Conservation (phyloP, 306 rosid species). For the Vigna hirtella region DNA sequence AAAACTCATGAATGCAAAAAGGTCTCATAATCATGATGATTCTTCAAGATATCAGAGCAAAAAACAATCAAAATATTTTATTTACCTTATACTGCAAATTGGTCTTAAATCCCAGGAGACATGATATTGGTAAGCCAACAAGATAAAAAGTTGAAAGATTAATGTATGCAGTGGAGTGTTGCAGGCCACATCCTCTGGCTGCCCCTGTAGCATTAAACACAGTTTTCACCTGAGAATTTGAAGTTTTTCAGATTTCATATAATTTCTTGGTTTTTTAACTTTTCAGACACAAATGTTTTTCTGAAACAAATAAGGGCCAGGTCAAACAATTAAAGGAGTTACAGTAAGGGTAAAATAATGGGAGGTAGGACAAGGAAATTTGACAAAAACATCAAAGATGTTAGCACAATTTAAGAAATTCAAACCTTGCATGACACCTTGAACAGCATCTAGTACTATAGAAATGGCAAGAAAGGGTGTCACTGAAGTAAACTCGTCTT, state of each 20-base stretch:
- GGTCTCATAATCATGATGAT: neutral
- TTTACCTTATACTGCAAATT: conserved; percentile 67
- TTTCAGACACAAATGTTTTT: neutral
- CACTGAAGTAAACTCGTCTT: conserved; percentile 69
- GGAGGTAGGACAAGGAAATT: neutral
- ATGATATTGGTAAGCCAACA: conserved; percentile 70
- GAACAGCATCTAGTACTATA: conserved; percentile 66
- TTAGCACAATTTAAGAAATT: neutral
- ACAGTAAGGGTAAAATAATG: no score
- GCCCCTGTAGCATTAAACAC: conserved; percentile 62
- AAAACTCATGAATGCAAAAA: neutral
- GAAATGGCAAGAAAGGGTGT: conserved; percentile 77
- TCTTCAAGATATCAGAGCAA: neutral
- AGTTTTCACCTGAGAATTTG: neutral
- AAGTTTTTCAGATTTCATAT: neutral
- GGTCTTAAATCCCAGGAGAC: conserved; percentile 65
- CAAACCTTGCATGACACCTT: conserved; percentile 87
- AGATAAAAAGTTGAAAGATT: conserved; percentile 72
- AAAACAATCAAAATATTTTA: neutral
- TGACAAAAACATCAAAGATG: neutral
- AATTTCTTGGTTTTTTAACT: no score
- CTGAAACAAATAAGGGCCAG: neutral
- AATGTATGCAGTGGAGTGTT: conserved; percentile 64
- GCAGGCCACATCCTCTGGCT: conserved; percentile 90
- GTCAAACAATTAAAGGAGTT: no score